Conservation (phyloP, 768 basidiomycete genomes). For the Galerina marginata region DNA sequence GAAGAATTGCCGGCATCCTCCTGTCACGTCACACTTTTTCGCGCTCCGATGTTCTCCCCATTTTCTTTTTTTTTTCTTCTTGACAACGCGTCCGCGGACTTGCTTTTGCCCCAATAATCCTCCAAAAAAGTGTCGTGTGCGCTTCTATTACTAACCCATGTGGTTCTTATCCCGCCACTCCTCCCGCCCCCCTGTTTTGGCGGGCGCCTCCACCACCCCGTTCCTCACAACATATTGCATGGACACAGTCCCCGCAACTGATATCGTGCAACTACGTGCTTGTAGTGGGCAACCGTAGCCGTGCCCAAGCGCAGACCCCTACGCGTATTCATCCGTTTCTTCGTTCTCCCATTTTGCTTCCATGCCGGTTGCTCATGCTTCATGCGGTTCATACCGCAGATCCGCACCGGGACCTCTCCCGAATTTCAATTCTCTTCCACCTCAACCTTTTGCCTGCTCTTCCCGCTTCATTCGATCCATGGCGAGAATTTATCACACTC, state of each 20-base stretch:
- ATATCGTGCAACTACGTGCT: background rate
- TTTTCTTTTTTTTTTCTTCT: background rate
- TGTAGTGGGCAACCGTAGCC: background rate
- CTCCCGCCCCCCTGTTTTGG: background rate
- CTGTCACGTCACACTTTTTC: slow-evolving; percentile 21
- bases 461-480: too few species aligned
- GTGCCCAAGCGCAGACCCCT: too few species aligned
- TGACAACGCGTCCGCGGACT: slow-evolving; percentile 5
- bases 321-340: background rate
- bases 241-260: too few species aligned
- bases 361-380: background rate
- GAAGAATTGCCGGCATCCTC: slow-evolving; percentile 21
- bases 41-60: slow-evolving; percentile 1
- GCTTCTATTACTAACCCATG: too few species aligned
- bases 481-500: too few species aligned
- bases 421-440: background rate
- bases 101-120: too few species aligned
- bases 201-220: too few species aligned
- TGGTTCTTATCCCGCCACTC: background rate
- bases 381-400: background rate
- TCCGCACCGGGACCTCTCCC: background rate
- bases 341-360: background rate
- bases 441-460: background rate
- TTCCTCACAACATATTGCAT: too few species aligned
- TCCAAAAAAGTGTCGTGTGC: too few species aligned